Conservation (phyloP, 495 filamentous ascomycete genomes). For the Durotheca rogersii region DNA sequence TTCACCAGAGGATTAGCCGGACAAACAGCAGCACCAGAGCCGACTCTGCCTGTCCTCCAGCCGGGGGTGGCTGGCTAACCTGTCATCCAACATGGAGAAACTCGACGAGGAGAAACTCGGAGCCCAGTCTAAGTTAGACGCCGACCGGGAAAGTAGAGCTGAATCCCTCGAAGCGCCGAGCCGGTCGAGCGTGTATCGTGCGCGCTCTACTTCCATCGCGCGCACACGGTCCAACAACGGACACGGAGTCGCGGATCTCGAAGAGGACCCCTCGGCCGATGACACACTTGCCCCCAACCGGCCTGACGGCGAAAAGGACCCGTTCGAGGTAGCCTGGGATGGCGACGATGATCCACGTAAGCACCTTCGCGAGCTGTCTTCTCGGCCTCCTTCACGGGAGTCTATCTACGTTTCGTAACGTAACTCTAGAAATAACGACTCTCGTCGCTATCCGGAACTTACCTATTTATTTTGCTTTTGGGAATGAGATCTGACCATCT, state of each 20-base stretch:
- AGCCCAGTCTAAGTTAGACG: slow-evolving; percentile 5
- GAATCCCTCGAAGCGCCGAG: neutral
- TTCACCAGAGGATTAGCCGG: no score
- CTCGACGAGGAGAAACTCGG: slow-evolving; percentile 17
- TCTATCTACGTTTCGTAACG: neutral
- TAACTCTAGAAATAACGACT: no score
- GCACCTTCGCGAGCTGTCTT: neutral
- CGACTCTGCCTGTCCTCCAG: neutral
- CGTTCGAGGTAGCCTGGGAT: slow-evolving; percentile 68
- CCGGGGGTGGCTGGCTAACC: neutral
- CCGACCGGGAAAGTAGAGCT: neutral
- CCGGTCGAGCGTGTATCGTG: neutral
- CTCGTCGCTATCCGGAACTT: no score
- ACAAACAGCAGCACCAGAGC: neutral
- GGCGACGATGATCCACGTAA: slow-evolving; percentile 65
- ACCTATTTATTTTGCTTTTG: no score
- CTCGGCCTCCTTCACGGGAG: neutral
- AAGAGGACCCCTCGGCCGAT: slow-evolving; percentile 38
- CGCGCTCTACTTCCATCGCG: slow-evolving; percentile 11
- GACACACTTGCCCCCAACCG: slow-evolving; percentile 21
- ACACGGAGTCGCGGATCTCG: slow-evolving; percentile 56
- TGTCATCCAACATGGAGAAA: slow-evolving; percentile 9
- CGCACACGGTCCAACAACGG: slow-evolving; percentile 61
- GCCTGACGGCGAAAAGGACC: slow-evolving; percentile 42
- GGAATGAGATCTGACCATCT: no score